Conservation (phyloP, 345 rosid genomes). For the Eucalyptus sp. region DNA sequence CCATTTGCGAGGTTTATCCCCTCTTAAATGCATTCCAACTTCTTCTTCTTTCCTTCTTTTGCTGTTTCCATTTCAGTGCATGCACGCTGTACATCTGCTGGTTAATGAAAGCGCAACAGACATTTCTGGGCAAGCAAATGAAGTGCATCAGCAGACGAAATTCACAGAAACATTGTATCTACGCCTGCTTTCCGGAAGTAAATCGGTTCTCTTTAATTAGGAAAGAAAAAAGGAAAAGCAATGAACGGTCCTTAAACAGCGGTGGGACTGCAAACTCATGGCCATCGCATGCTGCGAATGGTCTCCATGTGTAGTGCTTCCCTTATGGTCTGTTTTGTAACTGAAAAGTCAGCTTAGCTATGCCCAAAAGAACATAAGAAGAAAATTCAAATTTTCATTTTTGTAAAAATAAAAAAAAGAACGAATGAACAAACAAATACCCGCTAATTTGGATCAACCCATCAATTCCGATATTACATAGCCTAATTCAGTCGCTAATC, state of each 20-base stretch:
- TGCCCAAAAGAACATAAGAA: not conserved
- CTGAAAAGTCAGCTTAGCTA: not conserved
- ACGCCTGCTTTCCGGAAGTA: not conserved
- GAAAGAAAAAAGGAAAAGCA: not conserved
- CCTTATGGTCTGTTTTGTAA: not conserved
- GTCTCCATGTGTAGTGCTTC: not conserved
- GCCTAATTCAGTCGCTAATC: not conserved
- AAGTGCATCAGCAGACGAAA: not conserved
- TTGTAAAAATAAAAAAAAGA: not conserved
- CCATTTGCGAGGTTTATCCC: not conserved
- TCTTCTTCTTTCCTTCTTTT: not conserved
- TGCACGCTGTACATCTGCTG: not conserved
- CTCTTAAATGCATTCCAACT: not conserved
- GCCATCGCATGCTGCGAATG: not conserved
- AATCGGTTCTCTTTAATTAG: not conserved
- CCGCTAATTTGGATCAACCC: not conserved
- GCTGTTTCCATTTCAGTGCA: not conserved
- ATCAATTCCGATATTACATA: not conserved
- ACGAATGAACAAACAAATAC: not conserved
- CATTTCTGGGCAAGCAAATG: not conserved
- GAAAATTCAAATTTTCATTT: not conserved
- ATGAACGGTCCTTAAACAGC: not conserved
- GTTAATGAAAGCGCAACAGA: not conserved
- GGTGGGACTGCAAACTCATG: not conserved
- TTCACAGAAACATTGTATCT: not conserved